phyloP scores from a whole-genome alignment of 140 eudicot genomes.

The Cichorium intybus region DNA sequence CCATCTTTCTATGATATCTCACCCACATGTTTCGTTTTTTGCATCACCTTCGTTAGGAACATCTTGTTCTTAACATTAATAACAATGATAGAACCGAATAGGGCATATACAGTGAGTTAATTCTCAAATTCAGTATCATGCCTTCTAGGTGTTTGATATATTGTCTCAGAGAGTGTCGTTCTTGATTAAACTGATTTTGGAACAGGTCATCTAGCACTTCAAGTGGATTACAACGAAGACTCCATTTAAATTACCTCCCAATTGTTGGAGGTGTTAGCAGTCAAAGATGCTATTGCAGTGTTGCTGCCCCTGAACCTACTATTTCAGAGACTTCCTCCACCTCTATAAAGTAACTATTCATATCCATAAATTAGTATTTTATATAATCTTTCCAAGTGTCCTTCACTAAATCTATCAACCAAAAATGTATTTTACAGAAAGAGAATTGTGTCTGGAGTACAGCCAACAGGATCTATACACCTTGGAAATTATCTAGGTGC shows the following conservation, averaged over 20 bases:
- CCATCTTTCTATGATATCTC: neutral
- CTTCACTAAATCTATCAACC: neutral
- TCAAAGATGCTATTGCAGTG: constrained; percentile 43
- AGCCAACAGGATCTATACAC: constrained; percentile 98
- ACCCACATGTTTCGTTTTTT: neutral
- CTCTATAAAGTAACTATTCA: constrained; percentile 35
- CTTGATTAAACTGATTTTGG: neutral
- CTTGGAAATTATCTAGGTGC: constrained; percentile 99
- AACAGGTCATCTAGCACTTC: constrained; percentile 39
- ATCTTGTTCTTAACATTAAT: neutral
- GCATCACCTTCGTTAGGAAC: neutral
- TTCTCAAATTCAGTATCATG: neutral
- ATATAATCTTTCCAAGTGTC: neutral
- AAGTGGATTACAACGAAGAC: constrained; percentile 18
- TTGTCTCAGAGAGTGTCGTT: constrained; percentile 7
- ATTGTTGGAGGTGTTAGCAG: constrained; percentile 2
- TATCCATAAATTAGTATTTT: neutral
- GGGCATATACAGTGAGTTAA: neutral
- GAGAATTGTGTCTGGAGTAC: constrained; percentile 57
- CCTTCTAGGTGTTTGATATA: constrained; percentile 16
- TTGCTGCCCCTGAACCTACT: constrained; percentile 33
- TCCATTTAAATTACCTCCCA: constrained; percentile 25
- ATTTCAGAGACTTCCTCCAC: constrained; percentile 37
- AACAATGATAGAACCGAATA: neutral
- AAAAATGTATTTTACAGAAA: constrained; percentile 23